A percentile compares a stretch with the other conserved stretches of the same genome.
Evolutionary conservation across 768 basidiomycete genomes (phyloP).

Genomic region (Cystobasidium ongulense): DNA sequence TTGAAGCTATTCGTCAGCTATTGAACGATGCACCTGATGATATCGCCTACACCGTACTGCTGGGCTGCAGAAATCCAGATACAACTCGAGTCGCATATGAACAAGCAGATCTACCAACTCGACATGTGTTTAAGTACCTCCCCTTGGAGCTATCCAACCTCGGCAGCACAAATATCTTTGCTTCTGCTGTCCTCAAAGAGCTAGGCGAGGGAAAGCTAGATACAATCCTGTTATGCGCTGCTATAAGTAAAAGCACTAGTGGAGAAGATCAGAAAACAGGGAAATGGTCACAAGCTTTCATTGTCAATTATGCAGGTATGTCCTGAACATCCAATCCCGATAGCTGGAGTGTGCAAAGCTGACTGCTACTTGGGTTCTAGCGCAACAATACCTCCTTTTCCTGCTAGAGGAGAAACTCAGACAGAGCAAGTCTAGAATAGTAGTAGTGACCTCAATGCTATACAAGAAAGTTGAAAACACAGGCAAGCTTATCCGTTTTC

Average conservation of each 20-base stretch:
- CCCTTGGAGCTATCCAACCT: not conserved
- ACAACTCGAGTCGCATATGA: not conserved
- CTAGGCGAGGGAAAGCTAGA: not conserved
- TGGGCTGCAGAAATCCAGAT: not conserved
- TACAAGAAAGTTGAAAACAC: conserved; percentile 4
- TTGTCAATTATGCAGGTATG: not conserved
- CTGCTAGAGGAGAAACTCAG: conserved; percentile 5
- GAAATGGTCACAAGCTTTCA: not conserved
- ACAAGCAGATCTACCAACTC: not conserved
- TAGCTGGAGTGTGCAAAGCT: not conserved
- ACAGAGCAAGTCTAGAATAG: not conserved
- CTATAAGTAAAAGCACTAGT: not conserved
- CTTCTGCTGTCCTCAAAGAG: not conserved
- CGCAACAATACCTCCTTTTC: conserved; percentile 7
- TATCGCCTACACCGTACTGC: not conserved
- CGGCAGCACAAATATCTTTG: not conserved
- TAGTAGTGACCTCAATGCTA: conserved; percentile 3
- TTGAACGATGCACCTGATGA: not conserved
- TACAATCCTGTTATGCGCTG: not conserved
- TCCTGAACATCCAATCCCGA: not conserved
- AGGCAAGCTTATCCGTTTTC: not conserved
- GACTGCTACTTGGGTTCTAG: not conserved
- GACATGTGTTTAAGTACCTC: not conserved
- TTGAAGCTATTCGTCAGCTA: conserved; percentile 8
- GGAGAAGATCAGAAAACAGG: not conserved